Evolutionary conservation across 495 filamentous ascomycete genomes (phyloP).

Genomic region (Penicillium bialowiezense): DNA sequence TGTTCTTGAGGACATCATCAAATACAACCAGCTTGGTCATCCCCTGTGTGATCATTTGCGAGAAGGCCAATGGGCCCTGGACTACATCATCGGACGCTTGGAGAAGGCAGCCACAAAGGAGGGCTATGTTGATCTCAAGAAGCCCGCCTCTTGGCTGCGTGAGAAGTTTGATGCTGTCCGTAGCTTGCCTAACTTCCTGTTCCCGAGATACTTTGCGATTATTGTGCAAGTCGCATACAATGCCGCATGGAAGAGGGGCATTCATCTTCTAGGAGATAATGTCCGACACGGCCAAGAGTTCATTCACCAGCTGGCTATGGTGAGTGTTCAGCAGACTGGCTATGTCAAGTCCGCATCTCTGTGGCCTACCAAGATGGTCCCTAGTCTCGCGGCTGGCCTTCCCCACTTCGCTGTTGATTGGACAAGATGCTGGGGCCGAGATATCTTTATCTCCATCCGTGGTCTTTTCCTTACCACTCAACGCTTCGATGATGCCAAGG

Average conservation of each 20-base stretch:
- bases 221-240: constrained; percentile 83
- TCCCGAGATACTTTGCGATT: constrained; percentile 90
- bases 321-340: constrained; percentile 85
- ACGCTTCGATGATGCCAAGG: constrained; percentile 79
- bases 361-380: constrained; percentile 78
- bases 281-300: constrained; percentile 80
- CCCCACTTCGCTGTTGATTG: constrained; percentile 94
- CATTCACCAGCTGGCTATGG: constrained; percentile 80
- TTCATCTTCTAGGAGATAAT: constrained; percentile 74
- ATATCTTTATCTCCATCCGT: constrained; percentile 92
- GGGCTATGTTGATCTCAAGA: constrained; percentile 55
- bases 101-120: constrained; percentile 64
- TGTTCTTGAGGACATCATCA: constrained; percentile 77
- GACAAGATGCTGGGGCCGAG: constrained; percentile 96
- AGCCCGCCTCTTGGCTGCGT: constrained; percentile 73
- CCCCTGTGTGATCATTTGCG: constrained; percentile 90
- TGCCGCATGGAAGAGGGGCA: constrained; percentile 72
- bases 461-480: constrained; percentile 88
- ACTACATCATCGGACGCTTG: constrained; percentile 78
- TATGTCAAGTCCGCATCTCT: constrained; percentile 85
- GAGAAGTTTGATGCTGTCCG: constrained; percentile 81
- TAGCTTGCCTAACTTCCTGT: constrained; percentile 79
- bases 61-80: constrained; percentile 90
- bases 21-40: constrained; percentile 87
- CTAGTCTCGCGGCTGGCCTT: constrained; percentile 86